These are phyloP conservation scores for Biancaea sappan DNA, from an alignment of 306 rosid species.

Conservation along the genomic window DNA sequence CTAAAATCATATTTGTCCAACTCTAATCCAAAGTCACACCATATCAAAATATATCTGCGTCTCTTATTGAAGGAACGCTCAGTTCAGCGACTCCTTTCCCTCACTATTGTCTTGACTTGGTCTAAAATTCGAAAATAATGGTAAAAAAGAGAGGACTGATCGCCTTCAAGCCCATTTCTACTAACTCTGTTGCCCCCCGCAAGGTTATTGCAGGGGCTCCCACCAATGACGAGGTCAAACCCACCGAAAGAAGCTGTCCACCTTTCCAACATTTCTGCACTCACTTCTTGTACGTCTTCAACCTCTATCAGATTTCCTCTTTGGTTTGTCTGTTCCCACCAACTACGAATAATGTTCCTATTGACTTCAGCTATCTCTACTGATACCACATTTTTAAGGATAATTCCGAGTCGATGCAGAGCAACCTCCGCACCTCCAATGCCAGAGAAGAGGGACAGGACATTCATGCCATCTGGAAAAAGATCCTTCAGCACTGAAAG, in stretches of 20 bases:
- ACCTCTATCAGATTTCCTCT: slow-evolving; percentile 60
- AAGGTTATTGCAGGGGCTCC: slow-evolving; percentile 82
- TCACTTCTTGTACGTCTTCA: slow-evolving; percentile 54
- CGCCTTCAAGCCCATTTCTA: slow-evolving; percentile 61
- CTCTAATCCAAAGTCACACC: no score
- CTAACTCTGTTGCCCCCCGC: slow-evolving; percentile 72
- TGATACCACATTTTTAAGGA: slow-evolving; percentile 63
- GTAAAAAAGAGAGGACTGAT: slow-evolving; percentile 55
- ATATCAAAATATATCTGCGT: no score
- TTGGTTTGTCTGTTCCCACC: slow-evolving; percentile 91
- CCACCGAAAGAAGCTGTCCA: slow-evolving; percentile 57
- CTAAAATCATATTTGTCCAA: no score
- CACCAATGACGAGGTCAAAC: slow-evolving; percentile 81
- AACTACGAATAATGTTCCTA: slow-evolving; percentile 60
- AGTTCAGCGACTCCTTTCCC: neutral
- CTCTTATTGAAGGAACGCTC: neutral
- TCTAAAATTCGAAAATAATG: slow-evolving; percentile 37
- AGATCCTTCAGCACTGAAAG: slow-evolving; percentile 64
- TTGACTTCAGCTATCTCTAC: slow-evolving; percentile 66
- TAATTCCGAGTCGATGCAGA: slow-evolving; percentile 67
- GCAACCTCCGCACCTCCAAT: slow-evolving; percentile 88
- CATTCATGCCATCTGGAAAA: slow-evolving; percentile 67
- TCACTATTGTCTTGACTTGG: neutral
- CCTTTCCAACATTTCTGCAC: slow-evolving; percentile 41
- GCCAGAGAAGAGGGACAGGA: slow-evolving; percentile 82